Percentiles rank a stretch among this genome's conserved stretches.
Evolutionary conservation across 202 grass and related monocot species (phyloP).

Genomic region (Zoysia matrella): DNA sequence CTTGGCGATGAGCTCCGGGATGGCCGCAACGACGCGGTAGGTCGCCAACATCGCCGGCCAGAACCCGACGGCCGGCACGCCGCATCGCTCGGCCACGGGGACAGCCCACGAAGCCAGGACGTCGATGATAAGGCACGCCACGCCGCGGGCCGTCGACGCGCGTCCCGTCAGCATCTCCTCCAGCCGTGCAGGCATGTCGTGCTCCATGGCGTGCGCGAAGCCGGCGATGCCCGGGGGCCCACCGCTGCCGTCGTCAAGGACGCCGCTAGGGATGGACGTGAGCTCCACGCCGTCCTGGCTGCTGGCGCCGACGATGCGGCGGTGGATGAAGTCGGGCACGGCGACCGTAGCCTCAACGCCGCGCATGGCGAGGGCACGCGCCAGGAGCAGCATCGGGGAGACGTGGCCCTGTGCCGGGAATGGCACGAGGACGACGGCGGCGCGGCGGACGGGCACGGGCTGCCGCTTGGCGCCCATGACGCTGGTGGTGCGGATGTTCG

Average conservation of each 20-base stretch:
- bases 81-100: constrained; percentile 50
- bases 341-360: constrained; percentile 56
- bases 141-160: background rate
- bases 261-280: constrained; percentile 37
- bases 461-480: constrained; percentile 10
- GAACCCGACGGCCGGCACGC: constrained; percentile 60
- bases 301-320: constrained; percentile 19
- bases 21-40: constrained; percentile 51
- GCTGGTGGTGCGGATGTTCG: background rate
- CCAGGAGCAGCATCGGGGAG: constrained; percentile 66
- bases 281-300: constrained; percentile 16
- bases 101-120: constrained; percentile 76
- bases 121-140: constrained; percentile 55
- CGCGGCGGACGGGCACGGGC: background rate
- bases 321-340: constrained; percentile 68
- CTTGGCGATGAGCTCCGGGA: constrained; percentile 20
- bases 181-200: constrained; percentile 49
- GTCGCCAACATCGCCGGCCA: constrained; percentile 76
- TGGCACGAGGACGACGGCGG: constrained; percentile 54
- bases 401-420: constrained; percentile 79
- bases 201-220: constrained; percentile 57
- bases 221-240: constrained; percentile 37
- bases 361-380: constrained; percentile 43
- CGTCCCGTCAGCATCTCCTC: constrained; percentile 47
- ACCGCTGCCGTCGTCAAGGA: constrained; percentile 20